Conservation (phyloP, 2,329 filamentous ascomycete genomes). For the Trichophyton simii region DNA sequence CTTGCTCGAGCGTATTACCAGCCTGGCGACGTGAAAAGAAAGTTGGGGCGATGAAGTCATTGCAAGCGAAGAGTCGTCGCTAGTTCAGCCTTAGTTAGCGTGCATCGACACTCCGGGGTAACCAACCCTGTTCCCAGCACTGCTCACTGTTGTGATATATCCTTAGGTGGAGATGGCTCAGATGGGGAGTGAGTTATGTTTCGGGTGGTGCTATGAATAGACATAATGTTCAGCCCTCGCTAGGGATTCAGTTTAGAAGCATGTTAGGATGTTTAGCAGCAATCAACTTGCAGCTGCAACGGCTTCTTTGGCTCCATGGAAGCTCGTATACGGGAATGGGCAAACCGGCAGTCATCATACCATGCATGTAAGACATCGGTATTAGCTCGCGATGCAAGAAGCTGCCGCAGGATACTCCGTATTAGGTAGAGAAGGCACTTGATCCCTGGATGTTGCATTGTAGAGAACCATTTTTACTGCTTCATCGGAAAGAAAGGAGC, state of each 20-base stretch:
- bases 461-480: neutral
- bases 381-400: neutral
- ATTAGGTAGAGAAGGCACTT: neutral
- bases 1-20: neutral
- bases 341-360: neutral
- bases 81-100: neutral
- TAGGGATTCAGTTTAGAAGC: neutral
- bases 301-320: neutral
- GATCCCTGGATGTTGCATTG: neutral
- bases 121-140: neutral
- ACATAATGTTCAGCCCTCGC: neutral
- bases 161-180: neutral
- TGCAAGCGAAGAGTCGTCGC: neutral
- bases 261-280: neutral
- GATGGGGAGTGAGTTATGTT: too few relatives aligned
- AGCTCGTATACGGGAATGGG: neutral
- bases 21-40: neutral
- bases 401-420: neutral
- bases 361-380: neutral
- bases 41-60: slow-evolving; percentile 2
- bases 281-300: neutral
- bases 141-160: neutral
- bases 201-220: neutral
- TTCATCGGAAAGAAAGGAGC: neutral
- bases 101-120: neutral